Conservation (phyloP, 495 filamentous ascomycete genomes). For the Penicillium tannophilum region DNA sequence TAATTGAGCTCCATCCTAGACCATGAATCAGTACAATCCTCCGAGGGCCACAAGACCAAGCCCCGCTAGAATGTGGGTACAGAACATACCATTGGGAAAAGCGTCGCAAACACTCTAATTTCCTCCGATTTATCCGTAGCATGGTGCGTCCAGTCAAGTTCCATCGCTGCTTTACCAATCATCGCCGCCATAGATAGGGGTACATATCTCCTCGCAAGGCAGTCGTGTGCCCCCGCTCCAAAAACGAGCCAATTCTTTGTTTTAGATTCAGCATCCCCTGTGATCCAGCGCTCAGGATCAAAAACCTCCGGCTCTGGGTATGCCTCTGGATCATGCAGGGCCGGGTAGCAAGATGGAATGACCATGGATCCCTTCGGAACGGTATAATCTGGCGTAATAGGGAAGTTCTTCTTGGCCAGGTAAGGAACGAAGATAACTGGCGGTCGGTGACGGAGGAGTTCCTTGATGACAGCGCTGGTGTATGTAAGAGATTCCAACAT, state of each 20-base stretch:
- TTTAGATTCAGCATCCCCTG: conserved; percentile 84
- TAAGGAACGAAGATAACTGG: conserved; percentile 98
- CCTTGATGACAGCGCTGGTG: conserved; percentile 85
- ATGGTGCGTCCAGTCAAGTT: conserved; percentile 84
- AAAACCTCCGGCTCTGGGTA: conserved; percentile 84
- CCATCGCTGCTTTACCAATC: conserved; percentile 82
- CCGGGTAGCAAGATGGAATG: conserved; percentile 81
- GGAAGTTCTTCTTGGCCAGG: conserved; percentile 84
- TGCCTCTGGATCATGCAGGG: conserved; percentile 85
- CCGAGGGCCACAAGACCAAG: conserved; percentile 2
- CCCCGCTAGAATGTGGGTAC: conserved; percentile 11
- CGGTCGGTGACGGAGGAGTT: conserved; percentile 88
- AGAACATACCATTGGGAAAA: conserved; percentile 83
- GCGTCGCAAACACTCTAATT: conserved; percentile 93
- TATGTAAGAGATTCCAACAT: conserved; percentile 85
- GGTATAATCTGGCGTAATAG: conserved; percentile 79
- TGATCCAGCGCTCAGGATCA: conserved; percentile 83
- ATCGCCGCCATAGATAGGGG: conserved; percentile 80
- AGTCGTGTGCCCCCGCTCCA: conserved; percentile 90
- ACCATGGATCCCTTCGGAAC: conserved; percentile 91
- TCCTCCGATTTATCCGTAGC: conserved; percentile 76
- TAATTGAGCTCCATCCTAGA: conserved; percentile 61
- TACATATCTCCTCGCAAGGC: conserved; percentile 85
- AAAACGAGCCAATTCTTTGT: conserved; percentile 97
- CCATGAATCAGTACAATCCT: background rate